Evolutionary conservation across 305 asterid genomes (phyloP).

Genomic region (Solanum hybrid): DNA sequence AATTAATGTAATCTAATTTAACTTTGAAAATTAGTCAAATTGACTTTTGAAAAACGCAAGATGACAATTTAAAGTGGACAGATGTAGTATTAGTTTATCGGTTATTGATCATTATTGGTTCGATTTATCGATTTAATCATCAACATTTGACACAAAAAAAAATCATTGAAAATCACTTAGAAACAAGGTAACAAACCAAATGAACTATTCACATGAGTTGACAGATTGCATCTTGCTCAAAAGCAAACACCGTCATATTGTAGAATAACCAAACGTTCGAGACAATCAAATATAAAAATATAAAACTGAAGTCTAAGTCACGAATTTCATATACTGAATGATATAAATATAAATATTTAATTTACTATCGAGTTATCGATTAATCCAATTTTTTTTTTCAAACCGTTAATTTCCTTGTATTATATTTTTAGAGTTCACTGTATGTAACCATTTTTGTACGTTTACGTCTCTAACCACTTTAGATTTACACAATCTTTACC

Average conservation of each 20-base stretch:
- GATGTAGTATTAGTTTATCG: too few relatives aligned
- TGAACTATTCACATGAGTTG: neutral
- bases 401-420: too few relatives aligned
- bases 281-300: neutral
- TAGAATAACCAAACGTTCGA: neutral
- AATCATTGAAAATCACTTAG: too few relatives aligned
- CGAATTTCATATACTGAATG: neutral
- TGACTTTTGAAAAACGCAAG: fast-evolving
- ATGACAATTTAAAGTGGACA: neutral
- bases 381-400: too few relatives aligned
- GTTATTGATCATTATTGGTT: neutral
- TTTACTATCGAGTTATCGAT: too few relatives aligned
- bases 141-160: too few relatives aligned
- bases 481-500: neutral
- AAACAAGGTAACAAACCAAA: neutral
- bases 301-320: neutral
- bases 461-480: neutral
- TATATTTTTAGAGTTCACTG: neutral
- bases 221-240: too few relatives aligned
- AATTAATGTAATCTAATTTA: too few relatives aligned
- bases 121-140: too few relatives aligned
- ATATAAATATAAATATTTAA: too few relatives aligned
- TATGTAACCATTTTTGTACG: neutral
- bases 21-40: too few relatives aligned
- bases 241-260: neutral